Base-by-base conservation (phyloP, 805 yeast species). In the Kazachstania taianensis region DNA sequence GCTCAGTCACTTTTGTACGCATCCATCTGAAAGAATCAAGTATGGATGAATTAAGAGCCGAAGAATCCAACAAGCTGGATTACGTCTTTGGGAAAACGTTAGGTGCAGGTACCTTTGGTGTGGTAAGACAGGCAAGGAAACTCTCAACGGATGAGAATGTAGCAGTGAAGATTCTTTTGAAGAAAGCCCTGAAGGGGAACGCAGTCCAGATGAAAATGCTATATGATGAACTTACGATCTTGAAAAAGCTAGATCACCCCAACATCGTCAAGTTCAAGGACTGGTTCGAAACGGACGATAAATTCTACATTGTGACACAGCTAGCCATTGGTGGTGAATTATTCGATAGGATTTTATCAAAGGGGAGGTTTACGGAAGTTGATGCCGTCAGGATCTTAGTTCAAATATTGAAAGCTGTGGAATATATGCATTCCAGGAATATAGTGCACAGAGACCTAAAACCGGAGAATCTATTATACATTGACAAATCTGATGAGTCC, bases 51-150 rank as follows among this genome's bases (percentile, higher is more conserved):
- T 14, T 12, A 5, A 13, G 15, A 26, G 13, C 17, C 29, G 14
- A 8, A 9, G 8, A 8, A 13, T 13, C 15, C 14, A 13, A 14
- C 3, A 13, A 85, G 59, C 57, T 67, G 33, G 67, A 72, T 41
- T 87, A 84, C 51, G 72, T 77, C 5, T 83, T 86, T 55, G 89
- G 87, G 9, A 74, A 73, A 42, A 84, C 95, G 0, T 62, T 87
- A 9, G 97, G 97, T 6, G 96, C 96, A 0, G 97, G 98, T 4
- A 75, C 94, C 0, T 89, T 85, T 59, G 97, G 98, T 26, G 79
- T 89, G 2, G 97, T 89, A 3, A 70, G 94, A 47, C 72, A 73
- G 44, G 97, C 96, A 2, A 64, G 73, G 27, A 53, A 59, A 35
- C 49, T 62, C 22, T 55, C 61, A 7, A 70, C 73, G 1, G 60